Evolutionary conservation across 1,139 yeast species (phyloP).

Genomic region (Nakaseomyces glabratus): DNA sequence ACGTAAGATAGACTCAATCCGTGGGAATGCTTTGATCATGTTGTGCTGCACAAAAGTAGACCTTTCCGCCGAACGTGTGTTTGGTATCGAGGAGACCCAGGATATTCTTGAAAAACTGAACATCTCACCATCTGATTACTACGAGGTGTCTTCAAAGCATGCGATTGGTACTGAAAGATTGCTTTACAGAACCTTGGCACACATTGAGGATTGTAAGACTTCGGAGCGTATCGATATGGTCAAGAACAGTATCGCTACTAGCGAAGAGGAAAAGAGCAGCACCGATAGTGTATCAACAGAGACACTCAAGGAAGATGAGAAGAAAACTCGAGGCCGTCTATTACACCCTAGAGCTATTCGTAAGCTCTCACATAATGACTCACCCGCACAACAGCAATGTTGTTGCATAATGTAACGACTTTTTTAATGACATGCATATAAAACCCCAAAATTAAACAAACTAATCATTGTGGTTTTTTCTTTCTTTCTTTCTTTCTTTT

Average conservation of each 20-base stretch:
- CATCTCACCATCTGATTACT: conserved; percentile 14
- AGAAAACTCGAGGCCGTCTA: too few relatives aligned
- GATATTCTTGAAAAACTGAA: conserved; percentile 12
- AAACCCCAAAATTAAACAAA: too few relatives aligned
- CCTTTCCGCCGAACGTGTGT: conserved; percentile 12
- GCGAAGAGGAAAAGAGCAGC: neutral
- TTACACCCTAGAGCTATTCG: too few relatives aligned
- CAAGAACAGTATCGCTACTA: neutral
- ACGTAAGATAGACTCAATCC: conserved; percentile 17
- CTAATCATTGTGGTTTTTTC: too few relatives aligned
- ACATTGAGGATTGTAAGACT: conserved; percentile 15
- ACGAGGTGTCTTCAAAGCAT: conserved; percentile 24
- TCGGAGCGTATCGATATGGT: neutral
- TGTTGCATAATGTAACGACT: too few relatives aligned
- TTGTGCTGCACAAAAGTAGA: conserved; percentile 24
- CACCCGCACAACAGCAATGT: too few relatives aligned
- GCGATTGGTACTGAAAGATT: conserved; percentile 13
- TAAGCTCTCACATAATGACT: too few relatives aligned
- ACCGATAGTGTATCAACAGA: neutral
- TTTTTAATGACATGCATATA: too few relatives aligned
- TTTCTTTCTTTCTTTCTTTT: too few relatives aligned
- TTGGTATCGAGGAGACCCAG: conserved; percentile 10
- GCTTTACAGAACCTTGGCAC: conserved; percentile 12
- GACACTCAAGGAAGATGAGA: too few relatives aligned
- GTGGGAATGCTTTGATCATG: conserved; percentile 20